Base-by-base conservation (phyloP, 1,139 yeast genomes). In the Blastobotrys arbuscula region DNA sequence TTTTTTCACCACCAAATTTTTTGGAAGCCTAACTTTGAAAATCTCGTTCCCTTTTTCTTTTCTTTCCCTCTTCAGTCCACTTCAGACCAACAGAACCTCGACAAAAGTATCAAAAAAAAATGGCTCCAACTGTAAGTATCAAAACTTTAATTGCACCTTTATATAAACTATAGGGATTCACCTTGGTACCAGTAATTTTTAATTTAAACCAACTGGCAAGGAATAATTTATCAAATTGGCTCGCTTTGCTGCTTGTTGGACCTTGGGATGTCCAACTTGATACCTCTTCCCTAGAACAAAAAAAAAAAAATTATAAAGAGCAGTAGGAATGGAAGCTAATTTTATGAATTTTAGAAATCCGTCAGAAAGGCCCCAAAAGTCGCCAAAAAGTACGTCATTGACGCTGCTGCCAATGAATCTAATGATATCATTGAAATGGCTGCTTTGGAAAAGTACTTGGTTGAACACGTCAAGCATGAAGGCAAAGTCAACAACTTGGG, bases 401-500 rank as follows among this genome's bases (percentile, higher is more conserved):
- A 90, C 81, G 89, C 88, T 73, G 81, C 95, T 60, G 96, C 95
- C 69, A 96, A 96, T 81, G 87, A 90, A 68, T 96, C 88, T 75
- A 86, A 87, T 76, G 96, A 92, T 78, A 64, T 67, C 56, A 95
- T 89, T 71, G 97, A 92, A 84, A 94, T 94, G 76, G 86, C 94
- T 73, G 84, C 95, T 69, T 88, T 90, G 82, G 95, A 88, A 71
- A 90, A 92, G 82, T 94, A 84, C 90, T 83, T 94, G 76, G 82
- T 84, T 73, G 98, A 92, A 79, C 96, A 88, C 87, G 90, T 94
- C 86, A 94, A 94, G 84, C 92, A 94, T 70, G 98, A 92, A 61
- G 90, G 92, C 75, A 81, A 85, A 71, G 80, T 87, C 68, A 97
- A 97, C 75, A 86, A 89, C 89, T 85, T 94, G 72, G 96, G 96